These are phyloP conservation scores for Hirsutella minnesotensis DNA, from an alignment of 2,329 filamentous ascomycete species.

Conservation along the genomic window DNA sequence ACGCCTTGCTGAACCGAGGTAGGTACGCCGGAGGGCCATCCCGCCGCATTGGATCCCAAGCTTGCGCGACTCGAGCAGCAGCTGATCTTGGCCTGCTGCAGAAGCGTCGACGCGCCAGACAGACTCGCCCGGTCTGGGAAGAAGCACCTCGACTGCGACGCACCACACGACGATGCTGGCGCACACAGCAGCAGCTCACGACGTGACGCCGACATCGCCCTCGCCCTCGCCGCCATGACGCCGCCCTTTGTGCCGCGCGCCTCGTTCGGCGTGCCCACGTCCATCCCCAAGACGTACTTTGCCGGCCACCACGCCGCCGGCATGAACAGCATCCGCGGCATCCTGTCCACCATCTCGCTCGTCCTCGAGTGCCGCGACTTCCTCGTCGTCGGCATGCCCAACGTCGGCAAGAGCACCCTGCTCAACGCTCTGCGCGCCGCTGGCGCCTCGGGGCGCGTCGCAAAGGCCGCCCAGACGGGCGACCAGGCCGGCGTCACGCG, in stretches of 20 bases:
- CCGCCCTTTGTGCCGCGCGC: constrained; percentile 58
- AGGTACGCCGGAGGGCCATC: too few species aligned
- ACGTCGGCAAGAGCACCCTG: constrained; percentile 92
- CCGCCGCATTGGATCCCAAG: too few species aligned
- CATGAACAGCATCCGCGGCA: constrained; percentile 67
- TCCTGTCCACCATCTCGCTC: constrained; percentile 71
- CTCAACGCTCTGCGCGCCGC: constrained; percentile 70
- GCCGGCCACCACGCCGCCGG: constrained; percentile 84
- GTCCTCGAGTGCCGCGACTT: constrained; percentile 93
- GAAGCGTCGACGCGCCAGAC: too few species aligned
- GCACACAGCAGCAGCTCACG: too few species aligned
- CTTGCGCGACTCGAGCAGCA: too few species aligned
- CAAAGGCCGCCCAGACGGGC: constrained; percentile 71
- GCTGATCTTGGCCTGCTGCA: too few species aligned
- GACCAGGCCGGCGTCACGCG: constrained; percentile 82
- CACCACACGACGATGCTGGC: not conserved
- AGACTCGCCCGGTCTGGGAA: too few species aligned
- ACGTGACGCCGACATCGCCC: not conserved
- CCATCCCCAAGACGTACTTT: constrained; percentile 82
- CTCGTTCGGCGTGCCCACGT: constrained; percentile 58
- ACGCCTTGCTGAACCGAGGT: too few species aligned
- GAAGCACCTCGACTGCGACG: not conserved
- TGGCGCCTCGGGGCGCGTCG: constrained; percentile 36
- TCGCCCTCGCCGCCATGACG: constrained; percentile 3
- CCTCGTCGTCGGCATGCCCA: constrained; percentile 94